These are phyloP conservation scores for Lentinula raphanica DNA, from an alignment of 768 basidiomycete species.

Conservation along the genomic window DNA sequence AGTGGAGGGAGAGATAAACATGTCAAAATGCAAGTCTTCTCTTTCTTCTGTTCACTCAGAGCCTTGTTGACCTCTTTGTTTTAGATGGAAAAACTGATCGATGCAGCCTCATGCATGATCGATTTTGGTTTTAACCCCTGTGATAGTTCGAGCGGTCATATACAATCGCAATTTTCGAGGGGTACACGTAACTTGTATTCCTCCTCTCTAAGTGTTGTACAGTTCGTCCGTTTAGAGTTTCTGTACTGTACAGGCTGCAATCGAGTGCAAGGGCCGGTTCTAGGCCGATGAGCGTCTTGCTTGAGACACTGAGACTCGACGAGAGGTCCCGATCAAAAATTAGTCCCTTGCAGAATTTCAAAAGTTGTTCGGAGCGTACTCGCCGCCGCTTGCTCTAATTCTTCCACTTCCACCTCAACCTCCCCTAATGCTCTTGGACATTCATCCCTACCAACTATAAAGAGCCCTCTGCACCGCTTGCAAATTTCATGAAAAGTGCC, in stretches of 20 bases:
- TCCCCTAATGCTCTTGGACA: background rate
- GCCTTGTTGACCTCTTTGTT: background rate
- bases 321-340: too few relatives aligned
- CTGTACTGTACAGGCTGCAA: too few relatives aligned
- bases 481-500: background rate
- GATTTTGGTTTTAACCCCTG: too few relatives aligned
- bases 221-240: too few relatives aligned
- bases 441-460: background rate
- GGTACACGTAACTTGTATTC: too few relatives aligned
- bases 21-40: slow-evolving; percentile 78
- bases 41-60: background rate
- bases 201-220: too few relatives aligned
- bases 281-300: too few relatives aligned
- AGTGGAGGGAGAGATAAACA: slow-evolving; percentile 91
- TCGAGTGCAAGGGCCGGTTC: too few relatives aligned
- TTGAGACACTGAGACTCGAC: too few relatives aligned
- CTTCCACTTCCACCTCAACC: background rate
- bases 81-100: slow-evolving; percentile 4
- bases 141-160: too few relatives aligned
- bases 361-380: background rate
- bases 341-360: background rate
- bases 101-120: too few relatives aligned
- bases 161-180: too few relatives aligned
- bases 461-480: background rate
- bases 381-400: background rate